These are phyloP conservation scores for Pestalotiopsis sp. DNA, from an alignment of 2,329 filamentous ascomycete genomes.

Conservation along the genomic window DNA sequence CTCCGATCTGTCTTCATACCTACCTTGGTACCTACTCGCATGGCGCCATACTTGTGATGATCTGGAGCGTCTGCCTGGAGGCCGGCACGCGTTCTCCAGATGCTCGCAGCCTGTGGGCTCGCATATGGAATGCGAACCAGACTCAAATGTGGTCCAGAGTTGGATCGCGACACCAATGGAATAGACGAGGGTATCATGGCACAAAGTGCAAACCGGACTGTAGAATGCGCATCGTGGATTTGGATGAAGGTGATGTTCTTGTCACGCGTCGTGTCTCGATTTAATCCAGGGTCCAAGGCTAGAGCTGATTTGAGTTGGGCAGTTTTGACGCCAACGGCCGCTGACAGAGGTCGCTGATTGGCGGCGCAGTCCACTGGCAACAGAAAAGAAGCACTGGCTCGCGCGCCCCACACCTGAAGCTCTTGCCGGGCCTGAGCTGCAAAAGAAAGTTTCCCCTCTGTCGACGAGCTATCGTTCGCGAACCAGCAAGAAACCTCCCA, in stretches of 20 bases:
- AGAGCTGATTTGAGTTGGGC: background rate
- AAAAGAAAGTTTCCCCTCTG: constrained; percentile 3
- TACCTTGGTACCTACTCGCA: background rate
- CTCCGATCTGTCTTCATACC: background rate
- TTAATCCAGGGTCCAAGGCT: background rate
- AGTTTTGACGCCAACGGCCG: background rate
- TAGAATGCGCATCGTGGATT: background rate
- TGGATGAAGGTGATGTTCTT: background rate
- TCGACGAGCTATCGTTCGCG: background rate
- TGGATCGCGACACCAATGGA: fast-evolving
- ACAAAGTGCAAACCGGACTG: background rate
- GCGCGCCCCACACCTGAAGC: background rate
- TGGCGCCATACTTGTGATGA: background rate
- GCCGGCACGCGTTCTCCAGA: background rate
- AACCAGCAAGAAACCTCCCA: background rate
- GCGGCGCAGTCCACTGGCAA: constrained; percentile 4
- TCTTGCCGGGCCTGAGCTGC: background rate
- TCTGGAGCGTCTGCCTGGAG: background rate
- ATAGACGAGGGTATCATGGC: background rate
- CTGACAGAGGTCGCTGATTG: background rate
- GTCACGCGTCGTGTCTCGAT: background rate
- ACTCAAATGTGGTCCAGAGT: background rate
- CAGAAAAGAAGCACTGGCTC: background rate
- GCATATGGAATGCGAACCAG: no score
- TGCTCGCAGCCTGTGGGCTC: background rate